These are phyloP conservation scores for Capsicum baccatum DNA, from an alignment of 257 asterid species.

Conservation along the genomic window DNA sequence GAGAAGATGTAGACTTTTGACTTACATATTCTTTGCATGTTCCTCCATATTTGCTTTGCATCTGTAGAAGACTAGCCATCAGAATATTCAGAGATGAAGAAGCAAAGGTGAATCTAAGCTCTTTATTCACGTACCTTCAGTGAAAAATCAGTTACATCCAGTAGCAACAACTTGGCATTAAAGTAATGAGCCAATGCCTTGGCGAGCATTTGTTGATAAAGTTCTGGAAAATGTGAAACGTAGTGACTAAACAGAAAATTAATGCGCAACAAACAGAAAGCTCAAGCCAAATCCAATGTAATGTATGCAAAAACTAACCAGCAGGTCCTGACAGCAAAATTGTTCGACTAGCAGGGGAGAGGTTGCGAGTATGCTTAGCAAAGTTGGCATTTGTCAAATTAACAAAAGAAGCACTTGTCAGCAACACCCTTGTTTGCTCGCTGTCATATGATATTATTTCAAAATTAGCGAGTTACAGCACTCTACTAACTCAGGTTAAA, in stretches of 20 bases:
- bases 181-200: slow-evolving; percentile 84
- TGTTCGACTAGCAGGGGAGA: slow-evolving; percentile 87
- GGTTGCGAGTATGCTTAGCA: slow-evolving; percentile 68
- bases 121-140: slow-evolving; percentile 55
- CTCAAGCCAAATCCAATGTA: not conserved
- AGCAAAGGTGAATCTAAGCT: slow-evolving; percentile 3
- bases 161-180: slow-evolving; percentile 65
- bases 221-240: slow-evolving; percentile 44
- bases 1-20: slow-evolving; percentile 25
- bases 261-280: not conserved
- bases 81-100: slow-evolving; percentile 33
- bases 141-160: slow-evolving; percentile 74
- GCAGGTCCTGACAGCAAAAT: slow-evolving; percentile 87
- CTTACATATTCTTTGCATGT: slow-evolving; percentile 62
- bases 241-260: slow-evolving; percentile 18
- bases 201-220: slow-evolving; percentile 80
- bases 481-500: not conserved
- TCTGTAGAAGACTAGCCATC: slow-evolving; percentile 50
- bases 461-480: not conserved
- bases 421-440: slow-evolving; percentile 70
- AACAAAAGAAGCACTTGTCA: slow-evolving; percentile 79
- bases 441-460: slow-evolving; percentile 41
- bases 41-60: slow-evolving; percentile 79
- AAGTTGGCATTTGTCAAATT: slow-evolving; percentile 62
- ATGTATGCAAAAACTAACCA: slow-evolving; percentile 47